phyloP scores from a whole-genome alignment of 164 flowering plant genomes.

The Vitis rotundifolia region DNA sequence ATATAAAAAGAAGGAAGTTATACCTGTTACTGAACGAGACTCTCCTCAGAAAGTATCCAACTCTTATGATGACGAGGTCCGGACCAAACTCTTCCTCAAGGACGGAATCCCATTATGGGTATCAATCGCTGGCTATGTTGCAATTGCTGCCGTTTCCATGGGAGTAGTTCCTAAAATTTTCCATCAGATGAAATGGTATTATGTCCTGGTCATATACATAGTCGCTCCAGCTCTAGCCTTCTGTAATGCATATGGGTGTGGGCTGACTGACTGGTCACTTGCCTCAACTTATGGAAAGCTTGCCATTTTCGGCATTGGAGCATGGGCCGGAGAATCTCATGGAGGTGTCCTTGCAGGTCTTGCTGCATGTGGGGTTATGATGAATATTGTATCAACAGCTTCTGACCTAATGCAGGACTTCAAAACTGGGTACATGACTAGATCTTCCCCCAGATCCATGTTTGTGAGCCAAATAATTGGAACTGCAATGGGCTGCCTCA shows the following conservation, averaged over 20 bases:
- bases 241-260: conserved; percentile 62
- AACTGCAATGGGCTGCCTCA: conserved; percentile 53
- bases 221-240: conserved; percentile 52
- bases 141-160: conserved; percentile 40
- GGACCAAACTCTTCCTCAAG: conserved; percentile 42
- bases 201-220: conserved; percentile 35
- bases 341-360: conserved; percentile 59
- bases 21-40: not conserved
- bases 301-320: conserved; percentile 44
- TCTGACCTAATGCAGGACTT: conserved; percentile 64
- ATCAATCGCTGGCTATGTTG: conserved; percentile 42
- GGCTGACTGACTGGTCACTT: conserved; percentile 60
- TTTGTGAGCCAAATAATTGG: conserved; percentile 54
- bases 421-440: conserved; percentile 58
- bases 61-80: conserved; percentile 33
- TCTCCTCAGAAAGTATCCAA: too few species aligned
- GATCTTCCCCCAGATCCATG: conserved; percentile 53
- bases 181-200: conserved; percentile 53
- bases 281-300: conserved; percentile 61
- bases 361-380: conserved; percentile 60
- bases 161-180: conserved; percentile 44
- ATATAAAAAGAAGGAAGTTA: conserved; percentile 24
- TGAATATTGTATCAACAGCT: conserved; percentile 63
- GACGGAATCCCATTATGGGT: conserved; percentile 52
- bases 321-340: conserved; percentile 40